Percentiles rank a stretch among this genome's conserved stretches.
phyloP scores from a whole-genome alignment of 208 protist species.

The Naegleria fowleri region DNA sequence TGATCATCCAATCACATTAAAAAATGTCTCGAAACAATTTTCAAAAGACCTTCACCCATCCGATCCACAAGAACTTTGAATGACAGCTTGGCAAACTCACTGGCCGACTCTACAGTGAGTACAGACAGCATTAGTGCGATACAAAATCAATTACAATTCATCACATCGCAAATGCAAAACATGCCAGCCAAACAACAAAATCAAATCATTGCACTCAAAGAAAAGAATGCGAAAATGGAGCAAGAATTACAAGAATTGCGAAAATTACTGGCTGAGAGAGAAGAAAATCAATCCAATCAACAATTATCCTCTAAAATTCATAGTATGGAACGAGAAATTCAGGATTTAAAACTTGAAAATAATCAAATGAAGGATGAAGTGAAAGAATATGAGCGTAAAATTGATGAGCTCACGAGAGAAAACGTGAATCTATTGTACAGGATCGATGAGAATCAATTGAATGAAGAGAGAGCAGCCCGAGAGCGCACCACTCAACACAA shows the following conservation, averaged over 20 bases:
- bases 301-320: background rate
- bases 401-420: background rate
- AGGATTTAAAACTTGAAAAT: background rate
- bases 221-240: background rate
- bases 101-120: background rate
- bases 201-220: background rate
- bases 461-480: background rate
- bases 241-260: background rate
- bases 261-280: background rate
- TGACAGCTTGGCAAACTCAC: background rate
- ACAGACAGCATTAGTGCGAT: background rate
- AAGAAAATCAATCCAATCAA: background rate
- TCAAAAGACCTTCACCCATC: background rate
- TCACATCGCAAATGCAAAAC: background rate
- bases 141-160: background rate
- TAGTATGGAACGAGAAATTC: background rate
- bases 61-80: background rate
- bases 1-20: too few relatives aligned
- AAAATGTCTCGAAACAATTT: too few relatives aligned
- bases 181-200: background rate
- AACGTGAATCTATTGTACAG: background rate
- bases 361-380: background rate
- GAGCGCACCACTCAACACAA: background rate
- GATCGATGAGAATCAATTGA: background rate
- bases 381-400: background rate